Evolutionary conservation across 176 grass and related monocot species (phyloP).

Genomic region (Aegilops speltoides): DNA sequence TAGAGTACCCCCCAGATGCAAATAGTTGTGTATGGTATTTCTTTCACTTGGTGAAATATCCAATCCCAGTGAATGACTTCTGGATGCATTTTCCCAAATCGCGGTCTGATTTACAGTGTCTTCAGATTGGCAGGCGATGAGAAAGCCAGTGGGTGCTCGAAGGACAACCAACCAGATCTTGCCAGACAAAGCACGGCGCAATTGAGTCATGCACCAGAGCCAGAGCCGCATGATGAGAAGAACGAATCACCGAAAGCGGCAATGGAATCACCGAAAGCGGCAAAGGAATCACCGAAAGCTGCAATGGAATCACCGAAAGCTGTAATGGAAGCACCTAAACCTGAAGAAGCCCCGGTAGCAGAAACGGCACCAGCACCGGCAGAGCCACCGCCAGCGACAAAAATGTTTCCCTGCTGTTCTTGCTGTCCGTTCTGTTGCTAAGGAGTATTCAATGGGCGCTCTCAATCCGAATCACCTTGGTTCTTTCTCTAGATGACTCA

Average conservation of each 20-base stretch:
- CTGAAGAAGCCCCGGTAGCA: background rate
- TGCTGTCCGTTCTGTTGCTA: slow-evolving; percentile 60
- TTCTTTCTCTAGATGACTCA: background rate
- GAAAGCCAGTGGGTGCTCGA: slow-evolving; percentile 18
- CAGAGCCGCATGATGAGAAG: background rate
- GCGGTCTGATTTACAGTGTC: background rate
- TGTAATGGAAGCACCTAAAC: slow-evolving; percentile 10
- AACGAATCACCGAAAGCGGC: background rate
- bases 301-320: background rate
- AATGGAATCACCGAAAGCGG: background rate
- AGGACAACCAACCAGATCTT: slow-evolving; percentile 21
- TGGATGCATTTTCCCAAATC: background rate
- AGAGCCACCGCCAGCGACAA: slow-evolving; percentile 5
- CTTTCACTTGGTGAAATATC: background rate
- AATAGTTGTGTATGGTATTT: background rate
- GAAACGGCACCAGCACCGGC: background rate
- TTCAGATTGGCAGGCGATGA: slow-evolving; percentile 48
- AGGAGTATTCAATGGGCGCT: background rate
- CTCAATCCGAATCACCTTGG: background rate
- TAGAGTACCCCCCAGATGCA: background rate
- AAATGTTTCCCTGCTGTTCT: slow-evolving; percentile 60
- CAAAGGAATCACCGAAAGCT: background rate
- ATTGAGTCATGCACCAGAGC: background rate
- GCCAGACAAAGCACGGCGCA: slow-evolving; percentile 28
- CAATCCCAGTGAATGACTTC: background rate